Conservation (phyloP, 371 early-diverging fungal genomes). For the Amoeboaphelidium protococcarum region DNA sequence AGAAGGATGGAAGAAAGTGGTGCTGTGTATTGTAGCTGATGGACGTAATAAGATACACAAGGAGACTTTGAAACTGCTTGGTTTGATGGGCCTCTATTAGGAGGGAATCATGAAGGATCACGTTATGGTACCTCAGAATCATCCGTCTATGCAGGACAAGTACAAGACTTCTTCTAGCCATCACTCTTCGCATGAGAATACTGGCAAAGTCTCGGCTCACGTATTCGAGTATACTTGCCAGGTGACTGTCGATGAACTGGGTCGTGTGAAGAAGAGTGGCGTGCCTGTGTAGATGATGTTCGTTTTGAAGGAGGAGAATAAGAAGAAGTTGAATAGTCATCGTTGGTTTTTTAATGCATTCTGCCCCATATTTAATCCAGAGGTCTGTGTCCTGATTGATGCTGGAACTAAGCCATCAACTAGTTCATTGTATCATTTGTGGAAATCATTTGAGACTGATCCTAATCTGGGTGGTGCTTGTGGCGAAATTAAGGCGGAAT, state of each 20-base stretch:
- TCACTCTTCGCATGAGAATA: too few species aligned
- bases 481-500: constrained; percentile 68
- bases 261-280: constrained; percentile 26
- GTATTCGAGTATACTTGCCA: constrained; percentile 80
- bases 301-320: constrained; percentile 62
- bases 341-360: constrained; percentile 41
- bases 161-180: too few species aligned
- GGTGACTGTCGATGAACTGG: constrained; percentile 31
- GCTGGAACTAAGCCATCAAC: constrained; percentile 35
- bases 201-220: constrained; percentile 28
- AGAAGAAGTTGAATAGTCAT: constrained; percentile 59
- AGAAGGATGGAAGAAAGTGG: constrained; percentile 67
- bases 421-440: constrained; percentile 30
- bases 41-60: constrained; percentile 48
- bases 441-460: constrained; percentile 52
- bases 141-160: too few species aligned
- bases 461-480: constrained; percentile 61
- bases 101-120: constrained; percentile 36
- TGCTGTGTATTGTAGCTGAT: constrained; percentile 62
- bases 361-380: constrained; percentile 4
- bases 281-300: constrained; percentile 53
- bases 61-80: constrained; percentile 46
- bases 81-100: constrained; percentile 65
- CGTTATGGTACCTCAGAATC: too few species aligned
- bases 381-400: constrained; percentile 2